A percentile compares a stretch with the other conserved stretches of the same genome.
These are phyloP conservation scores for Phragmites australis DNA, from an alignment of 176 grass and related monocot genomes.

Conservation along the genomic window DNA sequence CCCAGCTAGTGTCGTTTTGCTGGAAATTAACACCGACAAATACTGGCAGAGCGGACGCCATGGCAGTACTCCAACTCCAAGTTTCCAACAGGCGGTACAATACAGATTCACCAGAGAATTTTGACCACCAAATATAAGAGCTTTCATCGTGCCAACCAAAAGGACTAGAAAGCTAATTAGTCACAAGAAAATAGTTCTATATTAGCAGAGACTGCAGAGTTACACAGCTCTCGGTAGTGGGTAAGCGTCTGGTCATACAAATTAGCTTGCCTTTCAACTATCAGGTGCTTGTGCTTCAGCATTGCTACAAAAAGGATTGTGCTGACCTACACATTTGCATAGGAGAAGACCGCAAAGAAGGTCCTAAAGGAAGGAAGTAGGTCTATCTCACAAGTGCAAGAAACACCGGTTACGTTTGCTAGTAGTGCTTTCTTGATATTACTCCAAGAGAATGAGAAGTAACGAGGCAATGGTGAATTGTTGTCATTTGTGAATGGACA, in stretches of 20 bases:
- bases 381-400: slow-evolving; percentile 40
- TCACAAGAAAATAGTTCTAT: neutral
- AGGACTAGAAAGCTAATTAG: neutral
- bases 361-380: slow-evolving; percentile 7
- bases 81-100: neutral
- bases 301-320: slow-evolving; percentile 33
- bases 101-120: neutral
- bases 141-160: neutral
- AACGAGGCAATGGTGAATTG: slow-evolving; percentile 37
- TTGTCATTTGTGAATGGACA: slow-evolving; percentile 64
- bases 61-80: neutral
- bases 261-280: slow-evolving; percentile 32
- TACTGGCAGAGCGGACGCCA: neutral
- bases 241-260: slow-evolving; percentile 15
- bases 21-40: neutral
- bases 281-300: slow-evolving; percentile 27
- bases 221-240: slow-evolving; percentile 30
- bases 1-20: neutral
- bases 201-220: slow-evolving; percentile 42
- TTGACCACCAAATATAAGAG: neutral
- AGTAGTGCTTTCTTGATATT: slow-evolving; percentile 26
- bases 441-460: slow-evolving; percentile 25
- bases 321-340: slow-evolving; percentile 45
- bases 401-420: slow-evolving; percentile 38
- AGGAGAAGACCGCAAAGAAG: slow-evolving; percentile 37